Evolutionary conservation across 2,329 filamentous ascomycete species (phyloP).

Genomic region (Alternaria sp.): DNA sequence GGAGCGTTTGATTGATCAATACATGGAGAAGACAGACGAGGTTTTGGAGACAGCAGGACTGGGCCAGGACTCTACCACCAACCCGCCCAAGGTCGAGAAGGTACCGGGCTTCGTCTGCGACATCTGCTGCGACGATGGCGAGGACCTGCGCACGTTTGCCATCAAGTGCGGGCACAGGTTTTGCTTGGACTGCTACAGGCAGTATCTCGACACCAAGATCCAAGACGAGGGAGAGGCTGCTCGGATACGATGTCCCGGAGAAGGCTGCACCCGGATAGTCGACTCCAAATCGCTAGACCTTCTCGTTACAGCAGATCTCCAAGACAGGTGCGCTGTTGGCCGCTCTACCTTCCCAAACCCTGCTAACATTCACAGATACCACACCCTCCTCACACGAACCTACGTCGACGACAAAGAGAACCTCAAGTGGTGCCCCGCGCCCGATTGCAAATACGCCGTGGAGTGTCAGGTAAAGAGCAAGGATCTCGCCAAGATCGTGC

Average conservation of each 20-base stretch:
- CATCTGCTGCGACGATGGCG: slow-evolving; percentile 92
- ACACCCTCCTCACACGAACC: slow-evolving; percentile 85
- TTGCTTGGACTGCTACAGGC: slow-evolving; percentile 89
- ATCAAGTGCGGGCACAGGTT: slow-evolving; percentile 96
- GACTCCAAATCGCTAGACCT: slow-evolving; percentile 88
- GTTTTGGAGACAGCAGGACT: slow-evolving; percentile 86
- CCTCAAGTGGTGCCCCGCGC: slow-evolving; percentile 96
- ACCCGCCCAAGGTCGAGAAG: slow-evolving; percentile 71
- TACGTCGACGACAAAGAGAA: slow-evolving; percentile 97
- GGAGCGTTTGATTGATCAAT: slow-evolving; percentile 90
- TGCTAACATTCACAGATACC: slow-evolving; percentile 67
- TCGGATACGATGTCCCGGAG: slow-evolving; percentile 89
- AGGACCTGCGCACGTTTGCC: slow-evolving; percentile 81
- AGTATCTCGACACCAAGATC: slow-evolving; percentile 93
- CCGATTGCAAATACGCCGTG: slow-evolving; percentile 93
- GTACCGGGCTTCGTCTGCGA: slow-evolving; percentile 86
- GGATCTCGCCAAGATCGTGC: slow-evolving; percentile 83
- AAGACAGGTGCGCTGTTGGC: slow-evolving; percentile 59
- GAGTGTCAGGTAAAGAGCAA: slow-evolving; percentile 89
- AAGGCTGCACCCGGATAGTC: slow-evolving; percentile 87
- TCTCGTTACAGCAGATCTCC: slow-evolving; percentile 67
- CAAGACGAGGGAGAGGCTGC: slow-evolving; percentile 94
- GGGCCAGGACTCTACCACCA: slow-evolving; percentile 58
- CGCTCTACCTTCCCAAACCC: not conserved
- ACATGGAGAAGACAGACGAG: slow-evolving; percentile 87